Evolutionary conservation across 495 filamentous ascomycete species (phyloP).

Genomic region (Lophium mytilinum): DNA sequence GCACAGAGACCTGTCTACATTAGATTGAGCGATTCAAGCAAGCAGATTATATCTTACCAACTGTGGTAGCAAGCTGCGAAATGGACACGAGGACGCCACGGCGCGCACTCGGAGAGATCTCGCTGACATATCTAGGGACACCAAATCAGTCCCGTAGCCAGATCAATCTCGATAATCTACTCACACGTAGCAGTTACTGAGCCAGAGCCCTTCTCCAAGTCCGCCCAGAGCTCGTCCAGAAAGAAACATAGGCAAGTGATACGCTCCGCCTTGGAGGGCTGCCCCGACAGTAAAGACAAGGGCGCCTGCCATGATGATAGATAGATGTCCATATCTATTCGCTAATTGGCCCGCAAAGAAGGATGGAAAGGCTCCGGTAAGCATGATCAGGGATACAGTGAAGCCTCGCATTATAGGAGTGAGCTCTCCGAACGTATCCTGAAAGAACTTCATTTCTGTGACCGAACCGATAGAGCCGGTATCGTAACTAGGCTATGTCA

Average conservation of each 20-base stretch:
- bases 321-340: slow-evolving; percentile 48
- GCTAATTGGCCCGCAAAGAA: slow-evolving; percentile 57
- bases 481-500: slow-evolving; percentile 38
- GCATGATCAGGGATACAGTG: slow-evolving; percentile 55
- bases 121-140: slow-evolving; percentile 13
- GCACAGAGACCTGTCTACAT: neutral
- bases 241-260: slow-evolving; percentile 13
- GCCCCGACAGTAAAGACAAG: slow-evolving; percentile 16
- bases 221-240: slow-evolving; percentile 17
- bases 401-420: slow-evolving; percentile 51
- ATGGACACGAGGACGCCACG: slow-evolving; percentile 20
- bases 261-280: slow-evolving; percentile 13
- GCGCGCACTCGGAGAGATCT: slow-evolving; percentile 20
- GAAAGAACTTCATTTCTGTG: slow-evolving; percentile 52
- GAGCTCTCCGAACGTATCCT: slow-evolving; percentile 41
- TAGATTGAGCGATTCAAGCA: neutral
- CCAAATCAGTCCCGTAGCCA: neutral
- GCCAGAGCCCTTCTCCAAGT: slow-evolving; percentile 19
- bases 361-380: slow-evolving; percentile 53
- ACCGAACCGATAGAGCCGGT: slow-evolving; percentile 58
- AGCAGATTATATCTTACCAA: neutral
- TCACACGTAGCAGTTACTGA: slow-evolving; percentile 19
- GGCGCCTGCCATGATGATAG: slow-evolving; percentile 16
- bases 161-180: neutral
- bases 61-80: slow-evolving; percentile 15